Evolutionary conservation across 371 early-diverging fungal genomes (phyloP).

Genomic region (Dichotomocladium elegans): DNA sequence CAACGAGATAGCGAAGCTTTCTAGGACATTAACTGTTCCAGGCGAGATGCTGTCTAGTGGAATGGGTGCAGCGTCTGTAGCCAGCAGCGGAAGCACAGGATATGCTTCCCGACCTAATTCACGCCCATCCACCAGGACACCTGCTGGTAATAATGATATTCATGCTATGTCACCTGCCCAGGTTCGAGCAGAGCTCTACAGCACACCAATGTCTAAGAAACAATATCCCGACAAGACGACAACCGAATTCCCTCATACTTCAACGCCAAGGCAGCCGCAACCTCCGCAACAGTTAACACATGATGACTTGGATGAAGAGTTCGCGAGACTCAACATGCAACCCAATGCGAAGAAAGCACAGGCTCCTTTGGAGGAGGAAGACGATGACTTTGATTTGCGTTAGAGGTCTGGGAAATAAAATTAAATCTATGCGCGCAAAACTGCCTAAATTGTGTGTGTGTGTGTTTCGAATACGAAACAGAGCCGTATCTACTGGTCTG

Average conservation of each 20-base stretch:
- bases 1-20: slow-evolving; percentile 65
- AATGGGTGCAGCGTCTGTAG: background rate
- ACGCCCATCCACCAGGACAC: background rate
- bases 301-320: slow-evolving; percentile 11
- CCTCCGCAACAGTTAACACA: background rate
- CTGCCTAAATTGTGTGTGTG: too few relatives aligned
- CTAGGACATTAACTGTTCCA: slow-evolving; percentile 51
- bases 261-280: slow-evolving; percentile 4
- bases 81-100: background rate
- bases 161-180: slow-evolving; percentile 31
- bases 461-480: too few relatives aligned
- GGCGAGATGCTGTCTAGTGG: slow-evolving; percentile 37
- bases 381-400: slow-evolving; percentile 16
- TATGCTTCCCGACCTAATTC: background rate
- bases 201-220: slow-evolving; percentile 5
- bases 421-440: too few relatives aligned
- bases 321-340: slow-evolving; percentile 7
- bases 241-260: slow-evolving; percentile 8
- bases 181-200: slow-evolving; percentile 20
- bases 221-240: slow-evolving; percentile 4
- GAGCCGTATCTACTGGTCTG: too few relatives aligned
- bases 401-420: background rate
- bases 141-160: slow-evolving; percentile 15
- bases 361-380: slow-evolving; percentile 8
- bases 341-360: slow-evolving; percentile 3